Base-by-base conservation (phyloP, 768 basidiomycete species). In the Phaeolepiota aurea region DNA sequence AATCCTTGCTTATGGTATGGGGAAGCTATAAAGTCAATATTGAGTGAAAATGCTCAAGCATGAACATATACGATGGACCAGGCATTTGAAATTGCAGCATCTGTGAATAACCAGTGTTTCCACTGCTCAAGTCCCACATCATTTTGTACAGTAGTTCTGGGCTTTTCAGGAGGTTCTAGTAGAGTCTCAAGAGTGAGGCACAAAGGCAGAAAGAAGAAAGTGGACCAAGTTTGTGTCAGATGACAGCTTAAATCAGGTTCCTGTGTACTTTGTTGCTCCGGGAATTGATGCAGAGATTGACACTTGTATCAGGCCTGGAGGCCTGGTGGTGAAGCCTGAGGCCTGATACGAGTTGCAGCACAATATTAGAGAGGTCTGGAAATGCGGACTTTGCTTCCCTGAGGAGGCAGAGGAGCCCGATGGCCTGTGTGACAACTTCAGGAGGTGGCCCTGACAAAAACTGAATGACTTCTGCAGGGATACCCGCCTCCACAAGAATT, bases 221-320 rank as follows among this genome's bases (percentile, higher is more conserved):
- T 16, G 12, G 28, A 22, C 21, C 31, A 32, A 32, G 25, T 20
- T 15, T 5, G 3, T 18, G 40, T 21, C 16, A 15, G 38, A 5
- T n/a, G n/a, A n/a, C n/a, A n/a, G n/a, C n/a, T n/a, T n/a, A n/a
- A n/a, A n/a, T n/a, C n/a, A n/a, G n/a, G n/a, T n/a, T n/a, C n/a
- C n/a, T n/a, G n/a, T n/a, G n/a, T n/a, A n/a, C 96, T 72, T 99
- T 99, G 72, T 98, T 91, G 51, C 83, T 90, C 56, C 96, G 74
- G 38, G 87, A 80, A 42, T 81, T 92, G 47, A 99, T 86, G 55
- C 94, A n/a, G 75, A 0, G 96, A 96, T 65, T 96, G 98, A 10
- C 78, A 69, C 52, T 67, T 77, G 72, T 98, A 98, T 36, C 68
- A 75, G 56, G 96, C 89, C 35, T 98, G 51, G 65, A 97, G 94